Evolutionary conservation across 1,139 yeast species (phyloP), one percentile per base, ranked within the genome.

Genomic region (Tardiomyces digboiensis): DNA sequence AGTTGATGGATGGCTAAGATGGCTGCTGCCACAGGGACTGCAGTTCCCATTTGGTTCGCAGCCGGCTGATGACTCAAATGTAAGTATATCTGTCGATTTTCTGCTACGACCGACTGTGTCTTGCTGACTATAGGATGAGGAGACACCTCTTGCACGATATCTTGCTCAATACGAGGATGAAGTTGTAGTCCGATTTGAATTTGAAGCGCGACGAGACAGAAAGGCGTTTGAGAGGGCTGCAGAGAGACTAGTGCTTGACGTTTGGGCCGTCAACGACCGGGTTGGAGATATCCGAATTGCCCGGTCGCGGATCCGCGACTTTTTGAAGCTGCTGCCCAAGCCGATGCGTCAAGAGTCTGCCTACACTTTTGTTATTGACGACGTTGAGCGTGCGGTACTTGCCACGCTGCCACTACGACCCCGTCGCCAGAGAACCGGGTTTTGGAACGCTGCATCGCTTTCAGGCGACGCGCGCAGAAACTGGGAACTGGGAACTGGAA

Each of bases 161-260:
- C 33, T 26, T 16, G 33, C 33, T 19, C 76, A 74, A 49, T 82
- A 82, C 55, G 61, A 63, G 21, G 69, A 67, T 21, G 72, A 75
- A 36, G 65, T 70, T 40, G 82, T 83, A 13, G 58, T 81, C 14
- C 68, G 89, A 52, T 54, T 74, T 29, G 47, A 49, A 50, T 64
- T 63, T 49, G 48, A 44, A 37, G 45, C 47, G 10, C 29, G 44
- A 2, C 50, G 52, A 13, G 65, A 64, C 36, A 50, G 49, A 39
- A 45, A 45, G 13, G 56, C 56, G 8, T 46, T 69, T 10, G 21
- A 46, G 19, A 42, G 46, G 16, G 61, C 64, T 2, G 55, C 66
- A 2, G 54, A 62, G 36, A 53, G 60, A 10, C 49, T 64, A 23
- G 53, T 57, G 1, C 51, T 67, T 8, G 66, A 63, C 40, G 55